Base-by-base conservation (phyloP, 2,329 filamentous ascomycete genomes). In the Fusarium sp. region DNA sequence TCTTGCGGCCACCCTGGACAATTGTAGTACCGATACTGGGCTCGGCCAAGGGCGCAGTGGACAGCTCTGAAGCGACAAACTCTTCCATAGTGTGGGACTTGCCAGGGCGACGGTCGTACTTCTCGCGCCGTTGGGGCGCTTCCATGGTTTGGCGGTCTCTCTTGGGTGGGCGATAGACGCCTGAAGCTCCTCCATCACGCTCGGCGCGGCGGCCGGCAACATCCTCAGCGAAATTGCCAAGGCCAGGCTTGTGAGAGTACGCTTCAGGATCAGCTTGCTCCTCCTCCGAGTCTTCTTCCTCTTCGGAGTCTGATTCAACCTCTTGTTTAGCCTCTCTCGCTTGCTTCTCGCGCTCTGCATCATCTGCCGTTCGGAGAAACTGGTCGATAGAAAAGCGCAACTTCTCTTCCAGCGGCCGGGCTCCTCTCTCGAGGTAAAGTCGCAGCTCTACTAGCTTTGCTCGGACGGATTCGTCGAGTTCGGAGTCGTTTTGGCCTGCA, bases 361-460 rank as follows among this genome's bases (percentile, higher is more conserved):
- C 89, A 60, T 96, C 91, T 32, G 93, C 93, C 0, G 92, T 91
- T 63, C 92, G 90, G 19, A 99, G 83, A 25, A 97, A 93, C 73
- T 96, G 95, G 76, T 98, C 94, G 71, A 99, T 92, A 74, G 97
- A 93, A 77, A 97, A 99, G 67, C 93, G 94, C 61, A 99, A 79
- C 70, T 93, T 91, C 67, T 90, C 90, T 77, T 99, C 96, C 13
- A 98, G 79, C 0, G 95, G 95, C 13, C 91, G 88, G 4, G 97
- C 91, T 65, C 95, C 96, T 74, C 93, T 93, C 72, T 99, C 96
- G 2, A 99, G 82, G 74, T 96, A 98, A 1, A 97, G 83, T n/a
- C 94, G 87, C 48, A 97, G 81, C 76, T 97, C 93, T 15, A 93
- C 88, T n/a, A 99, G 83, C 73, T 96, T 97, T 67, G 89, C 89